Conservation (phyloP, 192 early-diverging fungal genomes). For the Ambispora gerdemannii region DNA sequence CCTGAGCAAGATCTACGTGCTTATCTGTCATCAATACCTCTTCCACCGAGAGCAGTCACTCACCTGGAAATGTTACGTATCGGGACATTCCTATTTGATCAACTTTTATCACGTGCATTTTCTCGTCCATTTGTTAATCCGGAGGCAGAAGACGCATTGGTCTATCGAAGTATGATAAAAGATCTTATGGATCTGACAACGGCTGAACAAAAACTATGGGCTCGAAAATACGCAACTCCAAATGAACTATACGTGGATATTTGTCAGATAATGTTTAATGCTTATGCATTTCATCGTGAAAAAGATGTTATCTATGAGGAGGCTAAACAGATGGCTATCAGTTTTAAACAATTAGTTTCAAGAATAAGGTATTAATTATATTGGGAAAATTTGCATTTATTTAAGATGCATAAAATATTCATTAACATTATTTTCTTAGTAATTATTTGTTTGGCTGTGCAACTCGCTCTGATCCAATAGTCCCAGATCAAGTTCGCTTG, state of each 20-base stretch:
- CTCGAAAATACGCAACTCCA: constrained; percentile 1
- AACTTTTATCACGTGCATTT: constrained; percentile 19
- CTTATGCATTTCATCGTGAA: constrained; percentile 13
- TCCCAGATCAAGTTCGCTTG: background rate
- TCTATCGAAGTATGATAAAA: constrained; percentile 48
- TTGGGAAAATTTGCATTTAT: too few relatives aligned
- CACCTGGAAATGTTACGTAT: constrained; percentile 14
- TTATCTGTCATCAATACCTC: background rate
- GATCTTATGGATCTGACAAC: constrained; percentile 54
- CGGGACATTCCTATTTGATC: constrained; percentile 22
- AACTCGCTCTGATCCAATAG: background rate
- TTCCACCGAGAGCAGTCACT: background rate
- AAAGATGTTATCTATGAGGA: constrained; percentile 18
- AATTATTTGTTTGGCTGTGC: background rate
- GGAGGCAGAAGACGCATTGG: background rate
- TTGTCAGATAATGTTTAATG: constrained; percentile 28
- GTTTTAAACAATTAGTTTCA: background rate
- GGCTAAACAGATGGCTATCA: background rate
- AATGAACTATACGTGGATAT: constrained; percentile 15
- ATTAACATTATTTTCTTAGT: too few relatives aligned
- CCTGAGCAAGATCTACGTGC: background rate
- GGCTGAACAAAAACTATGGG: constrained; percentile 52
- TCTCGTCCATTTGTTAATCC: constrained; percentile 24
- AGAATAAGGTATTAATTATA: background rate
- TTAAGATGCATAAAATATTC: too few relatives aligned